Percentiles rank a stretch among this genome's conserved stretches.
These are phyloP conservation scores for Backusella australiensis DNA, from an alignment of 192 early-diverging fungal species.

Conservation along the genomic window DNA sequence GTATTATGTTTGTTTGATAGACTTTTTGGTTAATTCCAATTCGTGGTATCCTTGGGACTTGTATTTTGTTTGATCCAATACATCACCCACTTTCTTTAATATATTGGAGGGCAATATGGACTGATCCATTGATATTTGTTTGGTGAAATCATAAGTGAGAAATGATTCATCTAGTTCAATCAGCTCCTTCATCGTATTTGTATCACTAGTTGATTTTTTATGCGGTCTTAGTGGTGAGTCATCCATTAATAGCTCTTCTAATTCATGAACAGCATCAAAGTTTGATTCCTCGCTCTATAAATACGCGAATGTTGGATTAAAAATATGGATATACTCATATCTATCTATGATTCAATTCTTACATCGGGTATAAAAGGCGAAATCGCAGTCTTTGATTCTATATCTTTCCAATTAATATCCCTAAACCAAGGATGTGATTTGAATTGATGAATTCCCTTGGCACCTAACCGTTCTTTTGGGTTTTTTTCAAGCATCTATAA, in stretches of 20 bases:
- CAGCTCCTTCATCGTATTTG: conserved; percentile 47
- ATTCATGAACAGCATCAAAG: conserved; percentile 93
- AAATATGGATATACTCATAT: not conserved
- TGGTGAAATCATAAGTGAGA: conserved; percentile 65
- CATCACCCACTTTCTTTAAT: conserved; percentile 1
- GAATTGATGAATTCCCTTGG: conserved; percentile 15
- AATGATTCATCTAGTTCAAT: conserved; percentile 73
- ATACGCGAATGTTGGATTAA: not conserved
- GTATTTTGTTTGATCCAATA: conserved; percentile 1
- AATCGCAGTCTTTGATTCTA: conserved; percentile 15
- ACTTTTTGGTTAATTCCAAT: not conserved
- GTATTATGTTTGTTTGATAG: not conserved
- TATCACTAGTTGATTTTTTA: conserved; percentile 47
- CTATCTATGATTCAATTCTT: not conserved
- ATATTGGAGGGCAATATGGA: not conserved
- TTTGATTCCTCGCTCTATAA: conserved; percentile 77
- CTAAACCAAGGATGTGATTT: conserved; percentile 32
- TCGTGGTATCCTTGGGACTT: conserved; percentile 10
- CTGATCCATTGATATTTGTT: conserved; percentile 15
- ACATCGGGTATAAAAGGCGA: conserved; percentile 32
- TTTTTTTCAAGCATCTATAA: not conserved
- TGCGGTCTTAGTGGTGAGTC: conserved; percentile 88
- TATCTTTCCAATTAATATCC: conserved; percentile 21
- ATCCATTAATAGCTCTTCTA: conserved; percentile 94
- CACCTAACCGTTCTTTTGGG: conserved; percentile 4